A percentile compares a stretch with the other conserved stretches of the same genome.
Conservation (phyloP, 2,329 filamentous ascomycete genomes). For the Huntiella omanensis region DNA sequence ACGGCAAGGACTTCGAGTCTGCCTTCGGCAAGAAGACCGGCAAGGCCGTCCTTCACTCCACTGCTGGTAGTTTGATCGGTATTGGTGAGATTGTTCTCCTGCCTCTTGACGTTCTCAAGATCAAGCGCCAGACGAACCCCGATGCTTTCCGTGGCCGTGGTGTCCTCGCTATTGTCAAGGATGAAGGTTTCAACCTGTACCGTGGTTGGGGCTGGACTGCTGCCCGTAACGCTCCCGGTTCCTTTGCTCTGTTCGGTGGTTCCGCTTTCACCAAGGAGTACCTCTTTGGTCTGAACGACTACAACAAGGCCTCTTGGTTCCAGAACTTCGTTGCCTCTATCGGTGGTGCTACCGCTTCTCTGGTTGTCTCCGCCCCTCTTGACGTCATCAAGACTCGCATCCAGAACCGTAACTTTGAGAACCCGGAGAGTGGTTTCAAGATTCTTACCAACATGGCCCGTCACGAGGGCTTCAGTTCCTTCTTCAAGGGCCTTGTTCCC, state of each 20-base stretch:
- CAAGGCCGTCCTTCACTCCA: slow-evolving; percentile 96
- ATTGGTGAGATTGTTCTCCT: slow-evolving; percentile 94
- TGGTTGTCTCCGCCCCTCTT: slow-evolving; percentile 85
- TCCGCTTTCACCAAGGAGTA: slow-evolving; percentile 97
- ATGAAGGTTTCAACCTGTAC: slow-evolving; percentile 92
- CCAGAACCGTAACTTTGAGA: slow-evolving; percentile 97
- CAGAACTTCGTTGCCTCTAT: slow-evolving; percentile 98
- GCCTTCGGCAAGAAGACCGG: slow-evolving; percentile 92
- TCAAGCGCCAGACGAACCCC: slow-evolving; percentile 98
- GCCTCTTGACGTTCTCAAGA: slow-evolving; percentile 93
- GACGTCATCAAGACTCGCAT: slow-evolving; percentile 98
- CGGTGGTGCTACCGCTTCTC: slow-evolving; percentile 82
- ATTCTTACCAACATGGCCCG: slow-evolving; percentile 86
- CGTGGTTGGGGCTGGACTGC: slow-evolving; percentile 96
- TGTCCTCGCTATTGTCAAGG: slow-evolving; percentile 69
- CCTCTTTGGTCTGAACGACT: slow-evolving; percentile 72
- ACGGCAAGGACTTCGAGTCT: slow-evolving; percentile 66
- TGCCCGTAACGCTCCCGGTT: slow-evolving; percentile 87
- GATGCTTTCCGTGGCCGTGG: slow-evolving; percentile 93
- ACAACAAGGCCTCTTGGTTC: slow-evolving; percentile 84
- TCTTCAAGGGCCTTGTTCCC: slow-evolving; percentile 95
- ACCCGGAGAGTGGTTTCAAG: slow-evolving; percentile 82
- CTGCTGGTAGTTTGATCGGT: slow-evolving; percentile 84
- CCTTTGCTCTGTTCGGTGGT: slow-evolving; percentile 93
- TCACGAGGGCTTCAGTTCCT: slow-evolving; percentile 67